A percentile compares a stretch with the other conserved stretches of the same genome.
phyloP scores from a whole-genome alignment of 371 early-diverging fungal genomes.

The Apophysomyces variabilis region DNA sequence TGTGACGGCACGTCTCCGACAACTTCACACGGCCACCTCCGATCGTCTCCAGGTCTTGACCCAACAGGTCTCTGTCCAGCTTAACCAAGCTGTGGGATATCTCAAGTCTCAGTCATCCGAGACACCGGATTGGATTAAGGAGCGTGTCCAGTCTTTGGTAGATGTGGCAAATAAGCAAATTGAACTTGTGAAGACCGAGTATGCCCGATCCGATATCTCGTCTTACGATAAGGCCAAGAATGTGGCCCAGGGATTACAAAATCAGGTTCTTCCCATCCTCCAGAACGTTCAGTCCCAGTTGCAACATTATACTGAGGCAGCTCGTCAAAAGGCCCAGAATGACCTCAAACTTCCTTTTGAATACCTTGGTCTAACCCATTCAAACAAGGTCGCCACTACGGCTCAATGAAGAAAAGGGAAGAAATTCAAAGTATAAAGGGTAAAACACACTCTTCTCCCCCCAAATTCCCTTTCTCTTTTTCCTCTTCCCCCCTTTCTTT shows the following conservation, averaged over 20 bases:
- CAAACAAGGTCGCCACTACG: constrained; percentile 9
- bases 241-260: constrained; percentile 47
- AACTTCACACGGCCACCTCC: constrained; percentile 24
- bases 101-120: constrained; percentile 49
- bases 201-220: constrained; percentile 50
- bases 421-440: not conserved
- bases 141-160: constrained; percentile 42
- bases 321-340: constrained; percentile 26
- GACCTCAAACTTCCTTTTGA: constrained; percentile 35
- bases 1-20: constrained; percentile 26
- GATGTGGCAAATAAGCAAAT: constrained; percentile 51
- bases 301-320: constrained; percentile 29
- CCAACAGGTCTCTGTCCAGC: constrained; percentile 32
- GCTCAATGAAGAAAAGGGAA: constrained; percentile 1
- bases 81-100: constrained; percentile 37
- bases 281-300: constrained; percentile 46
- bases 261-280: constrained; percentile 61
- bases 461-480: not conserved
- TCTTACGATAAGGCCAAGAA: constrained; percentile 57
- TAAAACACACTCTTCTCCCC: not conserved
- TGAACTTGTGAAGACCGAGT: constrained; percentile 43
- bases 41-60: constrained; percentile 28
- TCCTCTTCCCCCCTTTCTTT: not conserved
- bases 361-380: constrained; percentile 22
- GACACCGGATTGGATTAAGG: constrained; percentile 56